Base-by-base conservation (phyloP, 352 stramenopile genomes). In the Pythium aristosporum region DNA sequence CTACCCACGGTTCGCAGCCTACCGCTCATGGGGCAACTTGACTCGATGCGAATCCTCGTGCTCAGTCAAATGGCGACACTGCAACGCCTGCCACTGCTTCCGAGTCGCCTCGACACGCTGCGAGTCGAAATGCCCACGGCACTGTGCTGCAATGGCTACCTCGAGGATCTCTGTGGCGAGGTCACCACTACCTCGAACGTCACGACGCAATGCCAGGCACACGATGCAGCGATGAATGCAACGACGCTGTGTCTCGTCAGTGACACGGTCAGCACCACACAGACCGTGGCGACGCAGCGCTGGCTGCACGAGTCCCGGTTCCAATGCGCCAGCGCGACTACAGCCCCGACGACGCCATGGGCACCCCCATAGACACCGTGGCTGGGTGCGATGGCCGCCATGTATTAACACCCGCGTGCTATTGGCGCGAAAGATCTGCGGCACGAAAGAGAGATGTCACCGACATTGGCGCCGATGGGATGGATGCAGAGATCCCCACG, bases 131-230 rank as follows among this genome's bases (percentile, higher is more conserved):
- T 61, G 51, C 49, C 63, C 3, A 62, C 41, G 0, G 63, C 50
- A n/a, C 36, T 69, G 8, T 69, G 63, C 34, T 69, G 63, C 63
- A 69, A 69, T 28, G 63, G 63, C 1, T 65, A 62, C 51, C 49
- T 65, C 34, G 34, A 39, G 1, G 11, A 39, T 13, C 8, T 39
- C 34, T 39, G 34, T 39, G 34, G 34, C 34, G 34, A 12, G 34
- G 34, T 39, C 61, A 25, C 42, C 10, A 61, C 10, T 16, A 10
- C 20, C 1, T 43, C 37, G 1, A 32, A 6, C 1, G 16, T 55
- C 8, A 5, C 46, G 13, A 34, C n/a, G 21, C 48, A 60, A n/a
- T 64, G 63, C 42, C 13, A 12, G 2, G 39, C 21, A 12, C 37
- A 49, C n/a, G 39, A 43, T 16, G n/a, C 23, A 1, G 32, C 21